These are phyloP conservation scores for Phialophora macrospora DNA, from an alignment of 2,329 filamentous ascomycete genomes.

Conservation along the genomic window DNA sequence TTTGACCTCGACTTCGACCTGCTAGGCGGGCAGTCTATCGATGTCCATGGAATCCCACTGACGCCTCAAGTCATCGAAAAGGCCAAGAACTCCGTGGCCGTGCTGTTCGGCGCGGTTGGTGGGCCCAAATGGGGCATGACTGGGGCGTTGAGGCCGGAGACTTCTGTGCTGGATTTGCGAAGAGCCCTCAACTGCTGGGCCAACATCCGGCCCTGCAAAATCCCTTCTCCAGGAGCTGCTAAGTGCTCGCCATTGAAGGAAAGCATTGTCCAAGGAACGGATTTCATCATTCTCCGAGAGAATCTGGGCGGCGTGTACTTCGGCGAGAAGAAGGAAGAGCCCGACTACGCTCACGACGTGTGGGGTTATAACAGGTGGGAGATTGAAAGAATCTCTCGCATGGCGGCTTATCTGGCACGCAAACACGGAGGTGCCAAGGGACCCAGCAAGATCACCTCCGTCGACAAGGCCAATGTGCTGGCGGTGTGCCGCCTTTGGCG, in stretches of 20 bases:
- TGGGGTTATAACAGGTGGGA: conserved; percentile 82
- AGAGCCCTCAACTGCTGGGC: conserved; percentile 89
- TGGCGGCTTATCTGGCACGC: conserved; percentile 77
- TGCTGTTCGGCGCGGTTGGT: conserved; percentile 86
- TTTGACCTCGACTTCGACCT: conserved; percentile 86
- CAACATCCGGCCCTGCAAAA: conserved; percentile 77
- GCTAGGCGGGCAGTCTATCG: conserved; percentile 85
- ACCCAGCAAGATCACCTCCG: conserved; percentile 74
- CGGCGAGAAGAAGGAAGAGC: conserved; percentile 47
- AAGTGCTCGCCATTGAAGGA: conserved; percentile 82
- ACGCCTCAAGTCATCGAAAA: conserved; percentile 78
- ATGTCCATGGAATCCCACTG: conserved; percentile 73
- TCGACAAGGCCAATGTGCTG: conserved; percentile 94
- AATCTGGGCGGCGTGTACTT: conserved; percentile 59
- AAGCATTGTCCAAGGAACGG: conserved; percentile 68
- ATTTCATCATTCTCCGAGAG: conserved; percentile 58
- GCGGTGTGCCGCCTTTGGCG: conserved; percentile 86
- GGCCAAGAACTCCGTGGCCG: conserved; percentile 78
- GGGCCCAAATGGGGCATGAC: conserved; percentile 89
- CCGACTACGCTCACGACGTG: conserved; percentile 65
- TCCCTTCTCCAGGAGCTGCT: conserved; percentile 64
- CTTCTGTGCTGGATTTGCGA: conserved; percentile 81
- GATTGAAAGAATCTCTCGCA: conserved; percentile 78
- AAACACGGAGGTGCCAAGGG: conserved; percentile 62
- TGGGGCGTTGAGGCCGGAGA: conserved; percentile 68